Evolutionary conservation across 345 rosid genomes (phyloP), one percentile per base, ranked within the genome.

Genomic region (Pseudoturritis turrita): DNA sequence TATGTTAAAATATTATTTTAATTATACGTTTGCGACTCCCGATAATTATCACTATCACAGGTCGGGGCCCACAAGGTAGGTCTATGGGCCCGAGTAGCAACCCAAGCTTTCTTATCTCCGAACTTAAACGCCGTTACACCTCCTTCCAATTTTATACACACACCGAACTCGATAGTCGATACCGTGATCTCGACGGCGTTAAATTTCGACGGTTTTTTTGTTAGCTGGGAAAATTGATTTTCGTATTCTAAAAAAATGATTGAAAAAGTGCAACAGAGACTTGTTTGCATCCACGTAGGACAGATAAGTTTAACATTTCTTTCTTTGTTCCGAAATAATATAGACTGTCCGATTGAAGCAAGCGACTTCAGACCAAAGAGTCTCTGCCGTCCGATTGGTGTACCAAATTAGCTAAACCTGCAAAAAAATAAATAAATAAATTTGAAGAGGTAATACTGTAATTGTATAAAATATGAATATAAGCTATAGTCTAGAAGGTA

Each of bases 261-360:
- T 57, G 66, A 70, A 83, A 81, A 80, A 77, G 83, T 52, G 39
- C 80, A 81, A 79, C 68, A 64, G 29, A 14, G 26, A 35, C 62
- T 68, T 43, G 10, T n/a, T 21, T 28, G 3, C 36, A 72, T 58
- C 87, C 81, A 81, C 81, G 78, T 76, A 7, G 39, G 76, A 66
- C 2, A 2, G 9, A 9, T 1, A 9, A 33, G 9, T 33, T 29
- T 18, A 22, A 39, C 55, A 9, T 17, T 46, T 31, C 0, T 9
- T 37, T 57, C 21, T 41, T 25, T n/a, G 13, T 31, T 41, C 21
- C 15, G 25, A 53, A 15, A 52, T 13, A 43, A 33, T 54, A 14
- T 29, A 37, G 22, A 26, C 55, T 57, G 56, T 72, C 29, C 29
- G 70, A 62, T 59, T 15, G 31, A 22, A 26, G 25, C 53, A 39